A percentile compares a stretch with the other conserved stretches of the same genome.
These are phyloP conservation scores for Crassisporium funariophilum DNA, from an alignment of 768 basidiomycete genomes.

Conservation along the genomic window DNA sequence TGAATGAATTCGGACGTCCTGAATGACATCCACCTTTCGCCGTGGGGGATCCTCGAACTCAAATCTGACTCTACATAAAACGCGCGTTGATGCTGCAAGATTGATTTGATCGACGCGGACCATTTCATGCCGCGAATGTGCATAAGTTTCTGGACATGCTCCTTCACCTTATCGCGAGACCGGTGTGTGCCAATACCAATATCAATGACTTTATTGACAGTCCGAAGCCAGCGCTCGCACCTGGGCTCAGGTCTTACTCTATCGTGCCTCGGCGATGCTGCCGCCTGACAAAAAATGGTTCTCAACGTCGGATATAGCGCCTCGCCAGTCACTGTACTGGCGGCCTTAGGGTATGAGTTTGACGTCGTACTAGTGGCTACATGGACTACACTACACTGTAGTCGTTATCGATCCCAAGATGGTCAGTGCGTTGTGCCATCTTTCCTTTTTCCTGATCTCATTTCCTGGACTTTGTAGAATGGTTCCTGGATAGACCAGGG, in stretches of 20 bases:
- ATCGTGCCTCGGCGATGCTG: conserved; percentile 27
- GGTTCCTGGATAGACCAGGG: not conserved
- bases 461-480: not conserved
- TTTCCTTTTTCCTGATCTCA: not conserved
- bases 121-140: conserved; percentile 17
- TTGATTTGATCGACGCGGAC: conserved; percentile 9
- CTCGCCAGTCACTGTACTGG: conserved; percentile 7
- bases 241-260: conserved; percentile 24
- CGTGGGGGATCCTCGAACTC: conserved; percentile 10
- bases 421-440: not conserved
- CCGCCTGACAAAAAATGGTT: conserved; percentile 14
- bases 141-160: conserved; percentile 16
- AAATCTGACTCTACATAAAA: conserved; percentile 13
- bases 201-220: conserved; percentile 11
- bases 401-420: not conserved
- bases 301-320: conserved; percentile 21
- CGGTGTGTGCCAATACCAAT: conserved; percentile 6
- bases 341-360: not conserved
- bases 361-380: conserved; percentile 1
- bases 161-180: conserved; percentile 14
- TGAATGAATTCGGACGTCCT: conserved; percentile 13
- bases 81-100: conserved; percentile 12
- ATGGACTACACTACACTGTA: conserved; percentile 9
- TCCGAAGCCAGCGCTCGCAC: conserved; percentile 21
- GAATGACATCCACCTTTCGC: conserved; percentile 10